A percentile compares a stretch with the other conserved stretches of the same genome.
phyloP scores from a whole-genome alignment of 148 eudicot genomes.

The Oxyria digyna region DNA sequence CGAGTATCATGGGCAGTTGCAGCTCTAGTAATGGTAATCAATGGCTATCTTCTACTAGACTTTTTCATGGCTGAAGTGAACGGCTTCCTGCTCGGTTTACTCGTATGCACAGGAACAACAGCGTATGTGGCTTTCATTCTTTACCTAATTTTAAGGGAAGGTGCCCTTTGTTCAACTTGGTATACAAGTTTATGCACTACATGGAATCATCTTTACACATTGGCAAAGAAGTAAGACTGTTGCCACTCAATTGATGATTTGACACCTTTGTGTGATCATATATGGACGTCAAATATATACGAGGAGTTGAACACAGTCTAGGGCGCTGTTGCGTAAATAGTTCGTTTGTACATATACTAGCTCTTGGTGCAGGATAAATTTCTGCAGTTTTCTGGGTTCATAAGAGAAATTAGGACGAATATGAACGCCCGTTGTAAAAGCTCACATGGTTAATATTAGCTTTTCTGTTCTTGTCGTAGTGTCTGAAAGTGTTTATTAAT shows the following conservation, averaged over 20 bases:
- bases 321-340: neutral
- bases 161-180: neutral
- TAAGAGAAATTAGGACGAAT: neutral
- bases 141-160: slow-evolving; percentile 29
- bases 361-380: neutral
- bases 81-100: slow-evolving; percentile 32
- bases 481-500: too few relatives aligned
- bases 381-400: neutral
- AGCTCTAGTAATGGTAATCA: slow-evolving; percentile 45
- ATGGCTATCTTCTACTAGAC: slow-evolving; percentile 45
- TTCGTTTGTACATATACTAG: neutral
- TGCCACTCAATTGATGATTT: neutral
- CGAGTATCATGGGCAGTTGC: slow-evolving; percentile 49
- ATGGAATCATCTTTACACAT: neutral
- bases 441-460: neutral
- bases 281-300: neutral
- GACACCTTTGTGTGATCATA: neutral
- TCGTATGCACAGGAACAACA: slow-evolving; percentile 24
- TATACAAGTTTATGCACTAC: neutral
- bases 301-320: neutral
- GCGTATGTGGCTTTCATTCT: slow-evolving; percentile 33
- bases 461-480: too few relatives aligned
- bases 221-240: neutral
- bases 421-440: neutral
- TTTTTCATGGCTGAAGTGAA: slow-evolving; percentile 44